phyloP scores from a whole-genome alignment of 768 basidiomycete genomes.

The Tephrocybe sp. region DNA sequence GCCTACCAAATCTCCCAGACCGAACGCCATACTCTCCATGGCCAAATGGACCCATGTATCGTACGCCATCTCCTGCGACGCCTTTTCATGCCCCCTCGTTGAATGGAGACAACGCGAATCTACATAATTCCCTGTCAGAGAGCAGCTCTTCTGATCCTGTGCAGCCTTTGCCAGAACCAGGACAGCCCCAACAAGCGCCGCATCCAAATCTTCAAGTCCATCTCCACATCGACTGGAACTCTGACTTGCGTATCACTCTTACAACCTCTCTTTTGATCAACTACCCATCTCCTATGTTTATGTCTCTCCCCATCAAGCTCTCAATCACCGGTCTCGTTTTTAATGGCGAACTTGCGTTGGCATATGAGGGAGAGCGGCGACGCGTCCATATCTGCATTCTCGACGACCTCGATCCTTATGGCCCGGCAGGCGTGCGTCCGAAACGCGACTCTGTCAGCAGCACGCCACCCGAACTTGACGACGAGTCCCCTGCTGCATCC shows the following conservation, averaged over 20 bases:
- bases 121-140: constrained; percentile 1
- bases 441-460: constrained; percentile 46
- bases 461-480: constrained; percentile 62
- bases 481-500: constrained; percentile 43
- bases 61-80: constrained; percentile 32
- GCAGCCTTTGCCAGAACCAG: constrained; percentile 5
- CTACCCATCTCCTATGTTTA: constrained; percentile 94
- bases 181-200: constrained; percentile 9
- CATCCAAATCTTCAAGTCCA: constrained; percentile 84
- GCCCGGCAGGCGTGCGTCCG: constrained; percentile 56
- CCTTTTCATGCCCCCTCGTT: constrained; percentile 25
- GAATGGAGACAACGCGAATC: constrained; percentile 8
- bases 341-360: constrained; percentile 83
- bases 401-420: constrained; percentile 84
- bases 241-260: constrained; percentile 84
- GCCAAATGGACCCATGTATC: constrained; percentile 28
- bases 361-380: constrained; percentile 81
- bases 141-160: constrained; percentile 18
- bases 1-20: constrained; percentile 37
- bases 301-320: constrained; percentile 93
- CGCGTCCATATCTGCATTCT: constrained; percentile 87
- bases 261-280: constrained; percentile 94
- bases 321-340: constrained; percentile 89
- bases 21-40: constrained; percentile 19
- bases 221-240: constrained; percentile 80